Conservation (phyloP, 2,329 filamentous ascomycete species). For the Venturiaceae sp. region DNA sequence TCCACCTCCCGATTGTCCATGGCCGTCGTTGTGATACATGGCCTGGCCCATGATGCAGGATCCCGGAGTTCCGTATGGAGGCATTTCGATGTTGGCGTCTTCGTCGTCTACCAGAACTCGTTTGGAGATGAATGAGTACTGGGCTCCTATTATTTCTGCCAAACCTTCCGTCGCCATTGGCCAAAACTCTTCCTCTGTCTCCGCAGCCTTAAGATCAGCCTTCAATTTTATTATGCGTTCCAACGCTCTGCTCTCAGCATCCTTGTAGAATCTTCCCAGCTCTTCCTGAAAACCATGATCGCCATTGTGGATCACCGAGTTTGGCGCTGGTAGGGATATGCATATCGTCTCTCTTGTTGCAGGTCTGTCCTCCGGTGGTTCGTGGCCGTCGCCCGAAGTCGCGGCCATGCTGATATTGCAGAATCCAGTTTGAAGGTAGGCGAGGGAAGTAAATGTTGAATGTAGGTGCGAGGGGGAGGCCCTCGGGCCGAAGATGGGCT, state of each 20-base stretch:
- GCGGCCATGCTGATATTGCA: background rate
- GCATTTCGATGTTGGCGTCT: slow-evolving; percentile 48
- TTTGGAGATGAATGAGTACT: slow-evolving; percentile 61
- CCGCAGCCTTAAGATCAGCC: slow-evolving; percentile 39
- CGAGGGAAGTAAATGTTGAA: background rate
- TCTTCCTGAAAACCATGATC: slow-evolving; percentile 32
- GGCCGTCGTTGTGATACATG: slow-evolving; percentile 56
- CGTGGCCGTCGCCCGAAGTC: background rate
- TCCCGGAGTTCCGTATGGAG: slow-evolving; percentile 49
- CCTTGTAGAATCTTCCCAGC: slow-evolving; percentile 14
- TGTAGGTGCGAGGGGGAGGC: background rate
- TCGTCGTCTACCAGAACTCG: slow-evolving; percentile 51
- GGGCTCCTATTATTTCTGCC: slow-evolving; percentile 51
- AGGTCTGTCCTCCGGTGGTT: background rate
- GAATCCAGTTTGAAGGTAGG: background rate
- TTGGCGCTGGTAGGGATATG: background rate
- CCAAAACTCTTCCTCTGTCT: slow-evolving; percentile 52
- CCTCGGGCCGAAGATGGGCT: background rate
- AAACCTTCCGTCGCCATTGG: slow-evolving; percentile 52
- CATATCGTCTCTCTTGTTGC: background rate
- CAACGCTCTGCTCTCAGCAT: slow-evolving; percentile 48
- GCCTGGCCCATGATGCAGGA: slow-evolving; percentile 56
- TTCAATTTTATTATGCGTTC: slow-evolving; percentile 54
- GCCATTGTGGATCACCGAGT: slow-evolving; percentile 14
- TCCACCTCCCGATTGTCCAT: slow-evolving; percentile 41